Evolutionary conservation across 192 early-diverging fungal species (phyloP), one percentile per base, ranked within the genome.

Genomic region (Entophlyctis luteolus): DNA sequence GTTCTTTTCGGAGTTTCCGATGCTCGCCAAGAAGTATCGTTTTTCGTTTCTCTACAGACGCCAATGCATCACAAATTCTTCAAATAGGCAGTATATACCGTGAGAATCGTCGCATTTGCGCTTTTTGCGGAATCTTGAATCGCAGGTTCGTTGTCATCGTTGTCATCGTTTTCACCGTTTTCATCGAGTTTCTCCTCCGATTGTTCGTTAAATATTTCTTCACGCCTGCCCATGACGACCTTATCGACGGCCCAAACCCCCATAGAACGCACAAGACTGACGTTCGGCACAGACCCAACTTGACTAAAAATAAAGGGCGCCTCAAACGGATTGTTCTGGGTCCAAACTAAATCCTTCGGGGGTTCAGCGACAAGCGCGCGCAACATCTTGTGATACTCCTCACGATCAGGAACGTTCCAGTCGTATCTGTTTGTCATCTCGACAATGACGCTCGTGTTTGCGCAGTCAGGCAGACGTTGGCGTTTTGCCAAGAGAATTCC

Each of bases 391-490:
- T 66, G 12, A 28, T 66, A 66, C 27, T 34, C 50, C 4, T 52
- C 10, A 5, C 6, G 6, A 33, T 66, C 63, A 2, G 4, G 22
- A 18, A 66, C 63, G 27, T 32, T 66, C 63, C 63, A 66, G 39
- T 66, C 63, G 35, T 37, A 66, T 39, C 63, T 48, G 35, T 66
- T 66, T 48, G 63, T 66, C 52, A 66, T 54, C 42, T 66, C 63
- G n/a, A 66, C 27, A 10, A 66, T 55, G n/a, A 66, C 55, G 22
- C 39, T 54, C n/a, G 49, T 39, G 0, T 52, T 35, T 27, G 49
- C 52, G 2, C 4, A 6, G 1, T 49, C 47, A 4, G 50, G 28
- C 10, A 63, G 29, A n/a, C n/a, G n/a, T n/a, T n/a, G n/a, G 8
- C 39, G 39, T n/a, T 42, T 42, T 10, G 63, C 52, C 14, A 66